Base-by-base conservation (phyloP, 2,329 filamentous ascomycete genomes). In the Pseudopithomyces maydicus region DNA sequence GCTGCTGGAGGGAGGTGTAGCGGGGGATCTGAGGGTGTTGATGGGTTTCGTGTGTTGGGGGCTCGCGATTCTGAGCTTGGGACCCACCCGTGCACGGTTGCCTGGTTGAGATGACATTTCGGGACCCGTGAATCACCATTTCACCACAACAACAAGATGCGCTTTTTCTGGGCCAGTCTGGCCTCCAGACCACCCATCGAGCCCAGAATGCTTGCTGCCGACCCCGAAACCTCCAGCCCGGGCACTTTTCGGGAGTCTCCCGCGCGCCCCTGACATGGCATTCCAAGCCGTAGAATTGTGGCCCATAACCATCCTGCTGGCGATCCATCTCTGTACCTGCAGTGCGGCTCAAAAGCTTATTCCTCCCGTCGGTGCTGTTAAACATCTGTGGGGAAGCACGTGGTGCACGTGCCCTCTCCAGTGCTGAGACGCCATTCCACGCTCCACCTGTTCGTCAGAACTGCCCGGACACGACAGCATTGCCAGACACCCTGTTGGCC, bases 321-420 rank as follows among this genome's bases (percentile, higher is more conserved):
- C 65, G 64, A 72, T 73, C 70, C 61, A 29, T 47, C 43, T 45
- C 45, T 36, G 45, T 48, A 48, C 63, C 47, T 70, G 72, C 68
- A 73, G 66, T 72, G 70, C 68, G 70, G 69, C 70, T 73, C 61
- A 66, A 72, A 73, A 71, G 71, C 72, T 74, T 72, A 51, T 52
- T 46, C 29, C 26, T 19, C 67, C 65, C 35, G 59, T 54, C 56
- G 54, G 65, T 56, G 61, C 59, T 65, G 69, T 60, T 64, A 61
- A 65, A 53, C 60, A 52, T 49, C 41, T 68, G 70, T 73, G 70
- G 70, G 69, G 65, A 62, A 59, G 58, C 55, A 58, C 55, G 56
- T 55, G 55, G 48, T 35, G 41, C 57, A 63, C 62, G 57, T 61
- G 57, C 54, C 45, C 42, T 11, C 46, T 29, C 14, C 6, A 23